Base-by-base conservation (phyloP, 495 filamentous ascomycete species). In the Hypoxylon cercidicola region DNA sequence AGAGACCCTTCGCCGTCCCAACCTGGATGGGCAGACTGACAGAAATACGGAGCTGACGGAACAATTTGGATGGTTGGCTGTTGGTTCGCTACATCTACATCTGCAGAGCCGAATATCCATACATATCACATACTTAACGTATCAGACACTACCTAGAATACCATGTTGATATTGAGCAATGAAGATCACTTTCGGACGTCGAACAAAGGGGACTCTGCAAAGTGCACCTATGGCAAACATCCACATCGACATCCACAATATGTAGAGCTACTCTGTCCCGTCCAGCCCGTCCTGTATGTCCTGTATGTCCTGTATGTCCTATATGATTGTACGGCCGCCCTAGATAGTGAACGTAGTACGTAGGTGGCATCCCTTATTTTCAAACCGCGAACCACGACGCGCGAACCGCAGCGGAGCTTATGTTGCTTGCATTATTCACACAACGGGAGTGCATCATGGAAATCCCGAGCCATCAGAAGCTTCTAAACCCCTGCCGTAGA, bases 321-420 rank as follows among this genome's bases (percentile, higher is more conserved):
- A 35, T 19, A 65, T 60, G 52, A 10, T 32, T 32, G 30, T 62
- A 62, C 54, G 58, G 63, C 44, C 62, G 53, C 47, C 64, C 37
- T 67, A 53, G 3, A 32, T 32, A 32, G 30, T 32, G 30, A 4
- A 10, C 1, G 30, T 32, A 32, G 30, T 32, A 32, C 52, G 41
- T 62, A 58, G 28, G 64, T 67, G 7, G 64, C 35, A 67, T 62
- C 48, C 57, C 51, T 49, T 54, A 32, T 67, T 32, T 32, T 8
- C 5, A 32, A 11, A 1, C 30, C 64, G 59, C 64, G 64, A 62
- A 32, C 30, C 30, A 32, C 30, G 30, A 32, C 3, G 30, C 64
- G 53, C 64, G 64, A 62, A 64, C 60, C 55, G 55, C 55, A 64
- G 65, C 65, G 60, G 65, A 68, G 51, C 60, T 68, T 64, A 68